Evolutionary conservation across 352 stramenopile species (phyloP), one percentile per base, ranked within the genome.

Genomic region (Albugo laibachii): DNA sequence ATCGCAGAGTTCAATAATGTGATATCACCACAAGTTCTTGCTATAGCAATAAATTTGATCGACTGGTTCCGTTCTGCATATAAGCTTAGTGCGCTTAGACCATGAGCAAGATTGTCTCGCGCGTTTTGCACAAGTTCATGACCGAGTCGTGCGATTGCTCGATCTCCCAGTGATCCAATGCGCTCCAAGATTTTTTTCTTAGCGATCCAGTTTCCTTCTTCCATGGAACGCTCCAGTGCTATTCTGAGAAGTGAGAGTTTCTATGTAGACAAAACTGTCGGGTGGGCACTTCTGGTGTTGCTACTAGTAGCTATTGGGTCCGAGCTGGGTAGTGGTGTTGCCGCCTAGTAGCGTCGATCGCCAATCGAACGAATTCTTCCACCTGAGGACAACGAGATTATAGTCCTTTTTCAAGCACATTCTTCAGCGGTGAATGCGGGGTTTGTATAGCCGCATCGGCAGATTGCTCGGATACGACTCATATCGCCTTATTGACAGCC

Each of bases 31-130:
- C 69, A 76, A 14, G 81, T 47, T 47, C 80, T 80, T 0, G 73
- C 73, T 4, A 85, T 77, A 13, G 63, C 63, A 16, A 85, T 34
- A 35, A 83, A 81, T 50, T 85, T 85, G 35, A 85, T 64, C 50
- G 79, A 69, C 51, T 81, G 69, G 42, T 85, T 82, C 11, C 73
- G 69, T 44, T 85, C 72, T 6, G 60, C 64, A 50, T 66, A 63
- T 1, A 62, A 53, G 52, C 51, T 78, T 13, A 65, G 53, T 45
- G 63, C 52, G 36, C 55, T 52, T 2, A 57, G 54, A 39, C 74
- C 55, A 15, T 45, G 35, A 24, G 37, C 40, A n/a, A 77, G 47
- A 34, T 52, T 52, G 0, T 38, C 38, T 31, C 57, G 46, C 21
- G 55, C 47, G 24, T 31, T 31, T 8, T 31, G 24, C 24, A 31